Evolutionary conservation across 2,329 filamentous ascomycete genomes (phyloP).

Genomic region (Rugonectria rugulosa): DNA sequence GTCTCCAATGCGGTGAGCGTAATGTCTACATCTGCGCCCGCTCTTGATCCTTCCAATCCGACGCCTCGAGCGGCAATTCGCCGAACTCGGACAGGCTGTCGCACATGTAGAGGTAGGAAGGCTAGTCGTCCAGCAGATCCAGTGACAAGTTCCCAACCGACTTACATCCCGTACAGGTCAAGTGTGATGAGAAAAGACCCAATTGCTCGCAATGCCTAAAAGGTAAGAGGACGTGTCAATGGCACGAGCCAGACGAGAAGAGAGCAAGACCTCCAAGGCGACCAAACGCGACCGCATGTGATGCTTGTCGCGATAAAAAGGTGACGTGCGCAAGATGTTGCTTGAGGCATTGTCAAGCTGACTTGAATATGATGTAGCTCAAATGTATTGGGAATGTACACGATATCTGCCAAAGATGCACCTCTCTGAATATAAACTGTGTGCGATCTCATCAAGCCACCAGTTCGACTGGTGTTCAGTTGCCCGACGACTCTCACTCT

Average conservation of each 20-base stretch:
- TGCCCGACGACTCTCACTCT: too few relatives aligned
- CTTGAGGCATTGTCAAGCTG: neutral
- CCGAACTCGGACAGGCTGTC: too few relatives aligned
- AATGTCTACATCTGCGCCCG: too few relatives aligned
- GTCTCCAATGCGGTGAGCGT: too few relatives aligned
- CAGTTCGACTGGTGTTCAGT: neutral
- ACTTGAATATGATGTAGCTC: neutral
- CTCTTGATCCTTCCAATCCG: too few relatives aligned
- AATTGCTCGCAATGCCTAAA: neutral
- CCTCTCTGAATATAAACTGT: neutral
- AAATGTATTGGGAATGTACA: neutral
- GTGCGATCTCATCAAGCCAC: neutral
- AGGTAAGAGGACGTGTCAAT: slow-evolving; percentile 3
- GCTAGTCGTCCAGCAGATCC: too few relatives aligned
- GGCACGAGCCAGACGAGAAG: neutral
- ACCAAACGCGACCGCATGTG: neutral
- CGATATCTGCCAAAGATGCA: neutral
- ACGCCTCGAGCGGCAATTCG: too few relatives aligned
- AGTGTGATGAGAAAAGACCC: slow-evolving; percentile 3
- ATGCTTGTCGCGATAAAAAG: slow-evolving; percentile 1
- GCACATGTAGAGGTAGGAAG: too few relatives aligned
- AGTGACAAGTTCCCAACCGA: too few relatives aligned
- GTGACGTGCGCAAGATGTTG: neutral
- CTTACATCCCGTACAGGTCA: too few relatives aligned
- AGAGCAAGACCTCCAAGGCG: neutral